A percentile compares a stretch with the other conserved stretches of the same genome.
These are phyloP conservation scores for Colletotrichum acutatum DNA, from an alignment of 2,329 filamentous ascomycete genomes.

Conservation along the genomic window DNA sequence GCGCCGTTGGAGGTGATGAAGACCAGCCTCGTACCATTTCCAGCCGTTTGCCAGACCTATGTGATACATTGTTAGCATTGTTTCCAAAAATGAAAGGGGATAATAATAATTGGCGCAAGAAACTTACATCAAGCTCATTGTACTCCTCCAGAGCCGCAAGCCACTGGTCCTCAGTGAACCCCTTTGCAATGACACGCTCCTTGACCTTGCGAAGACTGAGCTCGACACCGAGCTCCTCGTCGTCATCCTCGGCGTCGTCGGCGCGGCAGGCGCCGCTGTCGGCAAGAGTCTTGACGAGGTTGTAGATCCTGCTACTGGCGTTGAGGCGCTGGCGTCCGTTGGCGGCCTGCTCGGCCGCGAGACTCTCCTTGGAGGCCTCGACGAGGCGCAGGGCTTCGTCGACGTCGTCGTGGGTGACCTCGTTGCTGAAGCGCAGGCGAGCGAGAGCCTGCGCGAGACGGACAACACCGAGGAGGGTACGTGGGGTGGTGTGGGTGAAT, in stretches of 20 bases:
- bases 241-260: conserved; percentile 69
- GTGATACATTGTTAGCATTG: conserved; percentile 49
- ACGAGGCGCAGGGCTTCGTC: conserved; percentile 93
- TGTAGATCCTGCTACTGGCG: conserved; percentile 91
- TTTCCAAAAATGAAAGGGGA: no score
- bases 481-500: conserved; percentile 92
- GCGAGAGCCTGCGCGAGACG: conserved; percentile 95
- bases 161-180: conserved; percentile 96
- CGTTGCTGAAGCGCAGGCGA: conserved; percentile 86
- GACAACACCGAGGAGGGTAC: conserved; percentile 91
- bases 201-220: conserved; percentile 89
- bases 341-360: conserved; percentile 76
- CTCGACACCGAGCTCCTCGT: conserved; percentile 68
- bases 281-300: conserved; percentile 88
- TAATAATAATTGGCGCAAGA: background rate
- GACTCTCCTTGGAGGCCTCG: conserved; percentile 91
- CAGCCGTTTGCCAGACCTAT: conserved; percentile 83
- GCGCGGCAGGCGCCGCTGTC: conserved; percentile 88
- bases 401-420: conserved; percentile 90
- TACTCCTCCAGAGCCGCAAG: conserved; percentile 90
- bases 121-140: conserved; percentile 85
- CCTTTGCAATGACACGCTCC: conserved; percentile 93
- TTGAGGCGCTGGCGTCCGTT: conserved; percentile 75
- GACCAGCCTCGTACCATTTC: conserved; percentile 75
- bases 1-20: conserved; percentile 65